phyloP scores from a whole-genome alignment of 1,284 basidiomycete genomes.

The Cutaneotrichosporon mucoides region DNA sequence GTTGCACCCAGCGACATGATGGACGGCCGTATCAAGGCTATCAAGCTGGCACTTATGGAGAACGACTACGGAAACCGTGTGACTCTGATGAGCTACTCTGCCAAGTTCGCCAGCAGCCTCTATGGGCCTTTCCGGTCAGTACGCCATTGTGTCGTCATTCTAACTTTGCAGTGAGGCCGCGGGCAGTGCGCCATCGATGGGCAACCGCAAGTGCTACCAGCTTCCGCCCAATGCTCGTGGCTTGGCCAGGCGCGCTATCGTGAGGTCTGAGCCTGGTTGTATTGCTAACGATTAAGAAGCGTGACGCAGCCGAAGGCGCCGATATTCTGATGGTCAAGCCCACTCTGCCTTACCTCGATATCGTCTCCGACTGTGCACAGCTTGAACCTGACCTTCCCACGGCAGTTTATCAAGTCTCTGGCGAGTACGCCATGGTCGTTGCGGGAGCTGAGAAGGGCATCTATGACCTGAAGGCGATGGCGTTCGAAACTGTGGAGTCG shows the following conservation, averaged over 20 bases:
- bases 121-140: slow-evolving; percentile 93
- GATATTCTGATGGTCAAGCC: slow-evolving; percentile 99
- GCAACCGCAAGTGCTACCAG: slow-evolving; percentile 96
- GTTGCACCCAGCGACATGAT: slow-evolving; percentile 99
- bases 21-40: slow-evolving; percentile 88
- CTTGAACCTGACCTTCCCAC: slow-evolving; percentile 81
- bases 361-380: slow-evolving; percentile 81
- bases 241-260: slow-evolving; percentile 87
- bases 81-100: slow-evolving; percentile 96
- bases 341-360: slow-evolving; percentile 90
- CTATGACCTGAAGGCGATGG: slow-evolving; percentile 87
- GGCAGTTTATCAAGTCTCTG: slow-evolving; percentile 94
- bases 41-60: slow-evolving; percentile 81
- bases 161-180: slow-evolving; percentile 72
- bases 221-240: slow-evolving; percentile 84
- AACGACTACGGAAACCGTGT: slow-evolving; percentile 78
- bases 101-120: slow-evolving; percentile 94
- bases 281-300: slow-evolving; percentile 57
- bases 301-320: slow-evolving; percentile 89
- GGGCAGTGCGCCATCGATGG: slow-evolving; percentile 88
- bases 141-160: neutral
- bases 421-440: slow-evolving; percentile 95
- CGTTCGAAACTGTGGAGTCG: slow-evolving; percentile 84
- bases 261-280: slow-evolving; percentile 50
- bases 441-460: slow-evolving; percentile 91